These are phyloP conservation scores for Artomyces pyxidatus DNA, from an alignment of 768 basidiomycete species.

Conservation along the genomic window DNA sequence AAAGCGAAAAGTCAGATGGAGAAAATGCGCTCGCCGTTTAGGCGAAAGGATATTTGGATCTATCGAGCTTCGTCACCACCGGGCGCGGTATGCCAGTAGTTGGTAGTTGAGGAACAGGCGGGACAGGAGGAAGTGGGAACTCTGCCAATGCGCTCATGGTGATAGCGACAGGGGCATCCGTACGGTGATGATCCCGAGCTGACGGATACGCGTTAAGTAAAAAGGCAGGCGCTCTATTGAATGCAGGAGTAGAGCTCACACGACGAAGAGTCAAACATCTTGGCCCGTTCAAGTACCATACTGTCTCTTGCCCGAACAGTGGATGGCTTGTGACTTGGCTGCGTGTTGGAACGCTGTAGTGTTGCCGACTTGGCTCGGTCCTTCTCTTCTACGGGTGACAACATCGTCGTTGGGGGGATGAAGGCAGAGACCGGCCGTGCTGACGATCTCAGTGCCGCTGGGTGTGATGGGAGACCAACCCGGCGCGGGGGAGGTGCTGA, in stretches of 20 bases:
- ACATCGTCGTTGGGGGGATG: background rate
- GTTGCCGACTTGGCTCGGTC: background rate
- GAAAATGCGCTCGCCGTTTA: too few relatives aligned
- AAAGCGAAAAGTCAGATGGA: too few relatives aligned
- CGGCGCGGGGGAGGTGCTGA: conserved; percentile 17
- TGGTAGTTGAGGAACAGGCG: conserved; percentile 23
- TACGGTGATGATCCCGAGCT: too few relatives aligned
- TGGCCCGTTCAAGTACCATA: conserved; percentile 16
- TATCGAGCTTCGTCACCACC: conserved; percentile 21
- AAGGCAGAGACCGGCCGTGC: background rate
- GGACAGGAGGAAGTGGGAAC: conserved; percentile 25
- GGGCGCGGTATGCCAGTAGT: conserved; percentile 3
- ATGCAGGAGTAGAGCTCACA: too few relatives aligned
- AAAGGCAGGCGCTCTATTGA: too few relatives aligned
- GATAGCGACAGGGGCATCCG: conserved; percentile 3
- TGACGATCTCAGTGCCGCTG: background rate
- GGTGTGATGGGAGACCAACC: background rate
- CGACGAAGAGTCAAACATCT: conserved; percentile 24
- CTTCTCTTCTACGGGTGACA: background rate
- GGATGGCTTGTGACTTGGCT: background rate
- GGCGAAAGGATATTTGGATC: conserved; percentile 24
- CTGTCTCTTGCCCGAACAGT: conserved; percentile 14
- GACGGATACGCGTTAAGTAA: too few relatives aligned
- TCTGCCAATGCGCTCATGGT: conserved; percentile 4
- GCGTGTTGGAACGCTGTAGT: background rate